Base-by-base conservation (phyloP, 2,329 filamentous ascomycete species). In the Cercospora nicotianae region DNA sequence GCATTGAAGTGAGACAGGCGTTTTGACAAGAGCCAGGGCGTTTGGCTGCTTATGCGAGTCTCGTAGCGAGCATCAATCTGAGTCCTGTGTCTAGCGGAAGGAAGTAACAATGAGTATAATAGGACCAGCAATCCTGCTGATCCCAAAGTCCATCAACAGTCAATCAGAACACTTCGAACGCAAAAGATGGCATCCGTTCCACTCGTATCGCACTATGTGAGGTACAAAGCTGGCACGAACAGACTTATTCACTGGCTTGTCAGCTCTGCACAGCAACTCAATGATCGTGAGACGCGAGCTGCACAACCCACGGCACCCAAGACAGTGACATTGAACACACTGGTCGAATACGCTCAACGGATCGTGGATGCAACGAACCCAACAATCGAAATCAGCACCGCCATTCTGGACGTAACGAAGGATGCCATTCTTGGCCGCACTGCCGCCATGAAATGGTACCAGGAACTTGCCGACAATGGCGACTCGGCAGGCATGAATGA, bases 221-320 rank as follows among this genome's bases (percentile, higher is more conserved):
- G 66, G 12, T 67, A 67, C 53, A 67, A 67, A 61, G 39, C 62
- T 16, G 66, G 66, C 18, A 67, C 61, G 9, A 28, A 60, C 9
- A 64, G 57, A 28, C 36, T 67, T 28, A 12, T 64, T 3, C 23
- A 31, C 12, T 67, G 66, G 66, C 55, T 67, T 10, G 57, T 16
- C 6, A 60, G 18, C 6, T 60, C 57, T 0, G 42, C 60, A n/a
- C 26, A 42, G 26, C 18, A 36, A 3, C 28, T 18, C 13, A 10
- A 16, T 53, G 33, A 30, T 31, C 30, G 31, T 3, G 18, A 39
- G 26, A 23, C 30, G 28, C 28, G 12, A 2, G 9, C 45, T 51
- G n/a, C n/a, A 51, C 1, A 51, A 12, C 16, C 23, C 13, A 66
- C 23, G 18, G 12, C 20, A 16, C 31, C 57, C 4, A 59, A 59